Evolutionary conservation across 192 early-diverging fungal species (phyloP).

Genomic region (Podila minutissima): DNA sequence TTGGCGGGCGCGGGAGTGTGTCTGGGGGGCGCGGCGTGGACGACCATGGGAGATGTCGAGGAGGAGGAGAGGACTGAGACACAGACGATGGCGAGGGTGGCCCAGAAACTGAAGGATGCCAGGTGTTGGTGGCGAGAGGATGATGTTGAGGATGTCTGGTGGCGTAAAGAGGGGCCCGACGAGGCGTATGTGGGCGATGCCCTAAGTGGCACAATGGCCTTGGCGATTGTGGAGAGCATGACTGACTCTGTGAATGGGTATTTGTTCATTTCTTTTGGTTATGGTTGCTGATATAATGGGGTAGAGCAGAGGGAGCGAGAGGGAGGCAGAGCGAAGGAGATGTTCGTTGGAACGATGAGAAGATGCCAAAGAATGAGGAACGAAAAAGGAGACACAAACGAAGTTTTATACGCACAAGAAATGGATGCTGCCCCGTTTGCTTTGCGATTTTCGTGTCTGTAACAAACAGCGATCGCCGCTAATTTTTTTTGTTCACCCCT

Average conservation of each 20-base stretch:
- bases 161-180: neutral
- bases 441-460: too few species aligned
- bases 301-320: neutral
- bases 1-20: neutral
- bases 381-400: too few species aligned
- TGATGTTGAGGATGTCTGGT: neutral
- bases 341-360: too few species aligned
- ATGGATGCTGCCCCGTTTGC: too few species aligned
- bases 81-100: conserved; percentile 8
- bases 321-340: too few species aligned
- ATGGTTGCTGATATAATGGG: neutral
- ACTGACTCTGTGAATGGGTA: conserved; percentile 9
- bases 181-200: neutral
- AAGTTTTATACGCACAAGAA: too few species aligned
- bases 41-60: neutral
- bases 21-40: conserved; percentile 15
- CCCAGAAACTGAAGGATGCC: neutral
- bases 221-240: conserved; percentile 5
- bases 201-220: conserved; percentile 7
- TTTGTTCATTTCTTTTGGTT: conserved; percentile 6
- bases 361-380: too few species aligned
- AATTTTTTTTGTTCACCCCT: neutral
- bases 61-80: conserved; percentile 13
- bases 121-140: neutral
- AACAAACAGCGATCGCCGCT: too few species aligned